Evolutionary conservation across 2,329 filamentous ascomycete species (phyloP).

Genomic region (Aspergillus sp.): DNA sequence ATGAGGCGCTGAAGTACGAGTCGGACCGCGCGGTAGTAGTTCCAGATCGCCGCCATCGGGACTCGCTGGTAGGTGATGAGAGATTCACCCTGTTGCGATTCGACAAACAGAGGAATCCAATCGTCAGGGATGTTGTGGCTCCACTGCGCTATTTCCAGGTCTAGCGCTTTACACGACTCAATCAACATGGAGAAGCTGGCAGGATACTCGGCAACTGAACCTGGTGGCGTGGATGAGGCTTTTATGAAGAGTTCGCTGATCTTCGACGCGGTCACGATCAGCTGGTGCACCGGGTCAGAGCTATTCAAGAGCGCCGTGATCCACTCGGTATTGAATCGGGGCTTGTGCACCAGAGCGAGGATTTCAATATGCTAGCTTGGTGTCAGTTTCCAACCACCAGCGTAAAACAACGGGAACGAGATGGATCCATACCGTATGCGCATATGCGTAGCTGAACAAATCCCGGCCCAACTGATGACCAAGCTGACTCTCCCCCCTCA

Average conservation of each 20-base stretch:
- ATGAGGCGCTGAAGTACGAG: slow-evolving; percentile 24
- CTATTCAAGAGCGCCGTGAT: slow-evolving; percentile 16
- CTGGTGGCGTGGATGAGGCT: slow-evolving; percentile 9
- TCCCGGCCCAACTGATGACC: slow-evolving; percentile 22
- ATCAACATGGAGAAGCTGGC: slow-evolving; percentile 17
- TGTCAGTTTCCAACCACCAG: slow-evolving; percentile 4
- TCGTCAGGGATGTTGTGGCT: slow-evolving; percentile 19
- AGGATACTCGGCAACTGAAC: slow-evolving; percentile 8
- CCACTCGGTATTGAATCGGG: slow-evolving; percentile 21
- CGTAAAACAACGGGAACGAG: neutral
- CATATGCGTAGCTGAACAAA: slow-evolving; percentile 29
- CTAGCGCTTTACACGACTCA: slow-evolving; percentile 12
- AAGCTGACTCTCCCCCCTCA: slow-evolving; percentile 23
- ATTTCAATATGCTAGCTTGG: slow-evolving; percentile 25
- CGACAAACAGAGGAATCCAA: slow-evolving; percentile 26
- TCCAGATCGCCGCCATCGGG: slow-evolving; percentile 22
- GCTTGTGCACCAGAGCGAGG: slow-evolving; percentile 23
- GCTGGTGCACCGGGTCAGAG: slow-evolving; percentile 21
- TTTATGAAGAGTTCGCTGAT: slow-evolving; percentile 21
- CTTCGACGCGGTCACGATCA: slow-evolving; percentile 23
- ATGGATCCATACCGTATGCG: slow-evolving; percentile 22
- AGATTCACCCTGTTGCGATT: slow-evolving; percentile 18
- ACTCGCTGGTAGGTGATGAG: slow-evolving; percentile 25
- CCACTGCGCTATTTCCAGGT: slow-evolving; percentile 24
- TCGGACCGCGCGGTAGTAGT: slow-evolving; percentile 27